Evolutionary conservation across 768 basidiomycete genomes (phyloP), one percentile per base, ranked within the genome.

Genomic region (Mycena pura): DNA sequence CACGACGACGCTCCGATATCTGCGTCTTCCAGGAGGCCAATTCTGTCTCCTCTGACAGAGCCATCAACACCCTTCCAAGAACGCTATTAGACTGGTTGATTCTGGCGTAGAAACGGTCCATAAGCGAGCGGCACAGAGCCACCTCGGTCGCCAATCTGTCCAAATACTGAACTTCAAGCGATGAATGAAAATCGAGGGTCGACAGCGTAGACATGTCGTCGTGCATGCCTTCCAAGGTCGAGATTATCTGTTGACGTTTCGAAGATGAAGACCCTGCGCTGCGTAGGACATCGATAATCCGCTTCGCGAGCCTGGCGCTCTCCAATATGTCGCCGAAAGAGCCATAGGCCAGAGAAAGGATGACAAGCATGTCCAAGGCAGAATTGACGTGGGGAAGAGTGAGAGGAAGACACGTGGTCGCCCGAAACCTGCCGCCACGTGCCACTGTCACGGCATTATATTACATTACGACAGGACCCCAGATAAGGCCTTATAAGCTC

Each of bases 271-370:
- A 22, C 9, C 44, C 24, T 2, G 43, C 36, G 6, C 10, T 57
- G 56, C 56, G 56, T 7, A 57, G 21, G 6, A 34, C 22, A 27
- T 57, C 56, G 56, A 57, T 49, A 17, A 49, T 51, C 27, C 36
- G 50, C 25, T 57, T 57, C 10, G 55, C 46, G 6, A 57, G 1
- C 27, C 29, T 40, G 9, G 46, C 56, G 6, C 38, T 34, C 15
- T 57, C 45, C 38, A 57, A 2, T 6, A 55, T 55, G 34, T 55
- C 53, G 43, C 53, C 53, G 13, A 55, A 55, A 5, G 53, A 55
- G n/a, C 56, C 56, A 43, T 36, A 57, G 28, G 46, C 49, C 6
- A 57, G 47, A n/a, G 56, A n/a, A n/a, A n/a, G n/a, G n/a, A n/a
- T n/a, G n/a, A n/a, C n/a, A n/a, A n/a, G n/a, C n/a, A n/a, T n/a